These are phyloP conservation scores for Diaporthe sp. DNA, from an alignment of 2,329 filamentous ascomycete genomes.

Conservation along the genomic window DNA sequence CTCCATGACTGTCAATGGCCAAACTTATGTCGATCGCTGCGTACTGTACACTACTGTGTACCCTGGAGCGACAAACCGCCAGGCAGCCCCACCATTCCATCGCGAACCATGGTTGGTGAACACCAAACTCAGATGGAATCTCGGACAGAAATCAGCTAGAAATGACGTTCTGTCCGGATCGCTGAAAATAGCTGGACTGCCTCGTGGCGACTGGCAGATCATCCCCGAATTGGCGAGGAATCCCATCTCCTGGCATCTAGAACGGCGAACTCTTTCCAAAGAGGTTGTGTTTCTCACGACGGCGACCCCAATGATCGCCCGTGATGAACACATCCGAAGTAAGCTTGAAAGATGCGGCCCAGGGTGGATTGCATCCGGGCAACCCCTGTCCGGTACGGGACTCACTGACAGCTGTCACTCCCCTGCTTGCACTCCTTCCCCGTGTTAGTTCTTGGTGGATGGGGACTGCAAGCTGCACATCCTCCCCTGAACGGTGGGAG, in stretches of 20 bases:
- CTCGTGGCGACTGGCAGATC: constrained; percentile 7
- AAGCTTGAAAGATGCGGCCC: constrained; percentile 34
- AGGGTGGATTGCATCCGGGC: constrained; percentile 7
- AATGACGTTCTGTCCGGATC: constrained; percentile 10
- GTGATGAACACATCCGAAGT: constrained; percentile 29
- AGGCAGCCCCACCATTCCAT: background rate
- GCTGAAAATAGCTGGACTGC: background rate
- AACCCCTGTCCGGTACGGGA: constrained; percentile 30
- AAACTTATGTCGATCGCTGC: background rate
- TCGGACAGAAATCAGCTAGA: constrained; percentile 1
- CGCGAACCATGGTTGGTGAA: background rate
- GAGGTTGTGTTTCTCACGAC: background rate
- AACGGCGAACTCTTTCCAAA: constrained; percentile 5
- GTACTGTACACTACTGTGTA: no score
- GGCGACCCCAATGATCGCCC: constrained; percentile 18
- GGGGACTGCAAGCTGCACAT: background rate
- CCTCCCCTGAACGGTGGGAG: constrained; percentile 2
- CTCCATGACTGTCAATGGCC: no score
- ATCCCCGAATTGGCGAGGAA: constrained; percentile 5
- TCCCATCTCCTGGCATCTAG: constrained; percentile 9
- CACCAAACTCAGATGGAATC: background rate
- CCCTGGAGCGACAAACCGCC: background rate
- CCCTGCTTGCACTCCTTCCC: background rate
- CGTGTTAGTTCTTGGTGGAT: constrained; percentile 6
- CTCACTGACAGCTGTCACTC: constrained; percentile 39